These are phyloP conservation scores for Trypanosoma platydactyli DNA, from an alignment of 208 protist species.

Conservation along the genomic window DNA sequence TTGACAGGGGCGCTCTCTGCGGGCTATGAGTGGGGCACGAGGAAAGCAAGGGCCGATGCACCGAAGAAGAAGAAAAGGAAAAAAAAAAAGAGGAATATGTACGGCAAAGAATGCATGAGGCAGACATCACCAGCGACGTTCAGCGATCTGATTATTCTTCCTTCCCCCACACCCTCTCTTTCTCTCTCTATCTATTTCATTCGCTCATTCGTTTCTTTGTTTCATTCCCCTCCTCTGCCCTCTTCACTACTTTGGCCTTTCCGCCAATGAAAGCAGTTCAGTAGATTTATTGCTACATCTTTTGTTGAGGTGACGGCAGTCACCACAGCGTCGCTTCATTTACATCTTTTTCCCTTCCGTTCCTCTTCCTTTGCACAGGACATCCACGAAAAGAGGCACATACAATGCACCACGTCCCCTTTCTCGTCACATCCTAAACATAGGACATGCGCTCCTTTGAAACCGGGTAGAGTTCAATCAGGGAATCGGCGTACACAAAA, in stretches of 20 bases:
- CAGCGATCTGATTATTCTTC: background rate
- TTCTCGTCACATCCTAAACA: constrained; percentile 30
- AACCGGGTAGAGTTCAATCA: constrained; percentile 59
- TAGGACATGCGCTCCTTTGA: constrained; percentile 66
- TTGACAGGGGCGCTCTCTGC: background rate
- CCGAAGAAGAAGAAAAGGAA: background rate
- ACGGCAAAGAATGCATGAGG: background rate
- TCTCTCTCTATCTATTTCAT: background rate
- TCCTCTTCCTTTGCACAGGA: no score
- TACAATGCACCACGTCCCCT: no score
- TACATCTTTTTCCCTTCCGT: no score
- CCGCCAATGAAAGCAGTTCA: no score
- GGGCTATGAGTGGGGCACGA: background rate
- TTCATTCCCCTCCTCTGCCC: background rate
- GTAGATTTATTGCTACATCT: no score
- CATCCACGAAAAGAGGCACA: background rate
- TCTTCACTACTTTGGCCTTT: background rate
- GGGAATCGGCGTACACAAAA: constrained; percentile 75
- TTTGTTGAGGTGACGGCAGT: no score
- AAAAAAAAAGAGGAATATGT: background rate
- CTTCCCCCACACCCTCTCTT: no score
- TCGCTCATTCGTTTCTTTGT: background rate
- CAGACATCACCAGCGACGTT: background rate
- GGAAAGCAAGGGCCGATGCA: constrained; percentile 4
- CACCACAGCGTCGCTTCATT: no score